Conservation (phyloP, 2,329 filamentous ascomycete genomes). For the Aureobasidium sp. region DNA sequence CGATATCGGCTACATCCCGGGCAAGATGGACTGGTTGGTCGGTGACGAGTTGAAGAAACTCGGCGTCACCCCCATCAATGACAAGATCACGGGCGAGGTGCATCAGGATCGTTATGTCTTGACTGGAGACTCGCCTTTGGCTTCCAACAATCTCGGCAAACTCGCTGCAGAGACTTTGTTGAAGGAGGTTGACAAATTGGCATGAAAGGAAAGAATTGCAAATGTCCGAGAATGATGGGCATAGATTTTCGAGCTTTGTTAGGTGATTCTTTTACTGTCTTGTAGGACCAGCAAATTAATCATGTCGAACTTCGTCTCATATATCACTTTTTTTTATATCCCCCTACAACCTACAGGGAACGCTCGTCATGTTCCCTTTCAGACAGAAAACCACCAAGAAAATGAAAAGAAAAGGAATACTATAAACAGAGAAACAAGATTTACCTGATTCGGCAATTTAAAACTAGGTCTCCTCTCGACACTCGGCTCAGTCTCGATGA, state of each 20-base stretch:
- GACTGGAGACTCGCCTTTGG: conserved; percentile 1
- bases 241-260: too few relatives aligned
- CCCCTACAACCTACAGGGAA: too few relatives aligned
- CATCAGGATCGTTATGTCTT: conserved; percentile 5
- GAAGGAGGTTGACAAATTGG: not conserved
- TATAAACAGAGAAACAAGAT: not conserved
- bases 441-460: not conserved
- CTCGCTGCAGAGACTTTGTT: not conserved
- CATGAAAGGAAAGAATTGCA: too few relatives aligned
- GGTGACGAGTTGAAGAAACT: not conserved
- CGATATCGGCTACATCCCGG: conserved; percentile 3
- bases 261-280: too few relatives aligned
- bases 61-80: not conserved
- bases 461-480: not conserved
- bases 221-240: not conserved
- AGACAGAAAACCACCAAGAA: too few relatives aligned
- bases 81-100: conserved; percentile 1
- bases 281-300: too few relatives aligned
- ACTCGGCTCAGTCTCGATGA: not conserved
- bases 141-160: conserved; percentile 5
- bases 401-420: not conserved
- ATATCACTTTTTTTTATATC: too few relatives aligned
- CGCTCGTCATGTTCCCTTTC: too few relatives aligned
- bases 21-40: conserved; percentile 6
- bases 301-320: too few relatives aligned